Evolutionary conservation across 257 asterid species (phyloP), one percentile per base, ranked within the genome.

Genomic region (Galeopsis tetrahit): DNA sequence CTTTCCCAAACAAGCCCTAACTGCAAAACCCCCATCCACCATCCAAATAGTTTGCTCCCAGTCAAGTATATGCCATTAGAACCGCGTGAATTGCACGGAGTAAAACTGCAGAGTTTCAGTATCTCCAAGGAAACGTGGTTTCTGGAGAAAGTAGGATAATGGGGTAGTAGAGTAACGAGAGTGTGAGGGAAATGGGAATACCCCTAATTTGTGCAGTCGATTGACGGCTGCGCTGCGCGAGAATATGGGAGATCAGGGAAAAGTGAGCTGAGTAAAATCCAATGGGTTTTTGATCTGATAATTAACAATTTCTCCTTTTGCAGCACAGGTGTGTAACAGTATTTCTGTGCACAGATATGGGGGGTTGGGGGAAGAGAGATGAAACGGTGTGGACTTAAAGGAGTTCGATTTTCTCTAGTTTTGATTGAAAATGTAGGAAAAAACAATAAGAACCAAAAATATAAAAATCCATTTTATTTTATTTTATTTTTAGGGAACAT

Each of bases 1-100:
- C 83, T 66, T 74, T 63, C 85, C 81, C 80, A 51, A 72, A 63
- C 78, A 72, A 84, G 82, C 85, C 85, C 85, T 77, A 82, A 76
- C 66, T 73, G 74, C 66, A 77, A 48, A 76, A 58, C 80, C 84
- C 77, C 85, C 83, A 82, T 80, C 67, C 94, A 73, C 78, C 78
- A 73, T 69, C 68, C 75, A 62, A 60, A 77, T 51, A 72, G 57
- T 63, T 70, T 8, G 15, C 49, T 43, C 48, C 53, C 75, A 70
- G 53, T 55, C 73, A 72, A 63, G 63, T 39, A 44, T 28, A 64
- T 5, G 35, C 59, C 75, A 40, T 63, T 49, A 57, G 34, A 51
- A 65, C 78, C 72, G 66, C 81, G 43, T 35, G 36, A 78, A 78
- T 53, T 63, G 74, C 79, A 68, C 52, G 63, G 7, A 59, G 32